Evolutionary conservation across 2,329 filamentous ascomycete species (phyloP).

Genomic region (Pyricularia sp.): DNA sequence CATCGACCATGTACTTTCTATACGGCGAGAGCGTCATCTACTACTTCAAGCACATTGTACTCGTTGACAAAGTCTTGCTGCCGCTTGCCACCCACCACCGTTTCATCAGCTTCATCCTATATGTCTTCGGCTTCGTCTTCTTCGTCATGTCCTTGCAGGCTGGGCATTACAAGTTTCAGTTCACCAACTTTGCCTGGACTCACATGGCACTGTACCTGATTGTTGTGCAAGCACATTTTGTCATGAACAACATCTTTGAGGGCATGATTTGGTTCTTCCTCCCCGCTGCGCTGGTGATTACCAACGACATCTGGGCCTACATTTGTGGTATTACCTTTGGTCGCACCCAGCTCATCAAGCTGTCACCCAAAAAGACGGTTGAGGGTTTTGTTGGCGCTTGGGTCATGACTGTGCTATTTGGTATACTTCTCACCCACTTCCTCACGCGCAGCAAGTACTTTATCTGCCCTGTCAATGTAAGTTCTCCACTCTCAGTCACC

Average conservation of each 20-base stretch:
- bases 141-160: slow-evolving; percentile 92
- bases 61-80: slow-evolving; percentile 85
- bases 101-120: slow-evolving; percentile 97
- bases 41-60: slow-evolving; percentile 97
- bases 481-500: slow-evolving; percentile 11
- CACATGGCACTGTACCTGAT: slow-evolving; percentile 98
- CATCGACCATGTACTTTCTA: slow-evolving; percentile 98
- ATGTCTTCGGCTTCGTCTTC: slow-evolving; percentile 96
- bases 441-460: slow-evolving; percentile 92
- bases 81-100: slow-evolving; percentile 93
- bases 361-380: slow-evolving; percentile 98
- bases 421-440: slow-evolving; percentile 66
- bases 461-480: slow-evolving; percentile 84
- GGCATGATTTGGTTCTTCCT: slow-evolving; percentile 99
- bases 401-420: slow-evolving; percentile 86
- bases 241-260: slow-evolving; percentile 99
- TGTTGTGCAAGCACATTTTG: slow-evolving; percentile 94
- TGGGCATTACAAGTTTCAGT: slow-evolving; percentile 95
- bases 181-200: slow-evolving; percentile 98
- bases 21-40: slow-evolving; percentile 99
- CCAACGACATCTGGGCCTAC: slow-evolving; percentile 97
- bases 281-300: slow-evolving; percentile 87
- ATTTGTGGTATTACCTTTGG: slow-evolving; percentile 96
- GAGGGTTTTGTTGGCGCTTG: slow-evolving; percentile 95
- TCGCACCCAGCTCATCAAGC: slow-evolving; percentile 89